A percentile compares a stretch with the other conserved stretches of the same genome.
phyloP scores from a whole-genome alignment of 108 stramenopile species.

The Nitzschia putrida region DNA sequence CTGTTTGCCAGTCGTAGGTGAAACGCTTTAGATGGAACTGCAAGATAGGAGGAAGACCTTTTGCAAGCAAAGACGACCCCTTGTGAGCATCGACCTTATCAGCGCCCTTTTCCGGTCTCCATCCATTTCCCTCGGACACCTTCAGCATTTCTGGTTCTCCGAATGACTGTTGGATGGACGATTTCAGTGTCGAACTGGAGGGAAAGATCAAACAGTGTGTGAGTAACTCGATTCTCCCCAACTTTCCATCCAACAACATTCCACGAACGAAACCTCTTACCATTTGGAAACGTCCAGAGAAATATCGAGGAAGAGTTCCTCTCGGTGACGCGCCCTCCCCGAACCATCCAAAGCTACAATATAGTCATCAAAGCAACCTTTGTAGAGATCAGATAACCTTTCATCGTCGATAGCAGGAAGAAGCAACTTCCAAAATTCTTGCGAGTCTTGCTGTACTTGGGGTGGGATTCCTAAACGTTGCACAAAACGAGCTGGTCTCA shows the following conservation, averaged over 20 bases:
- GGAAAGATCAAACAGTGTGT: not conserved
- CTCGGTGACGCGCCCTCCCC: conserved; percentile 60
- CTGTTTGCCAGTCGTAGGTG: conserved; percentile 83
- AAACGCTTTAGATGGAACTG: conserved; percentile 86
- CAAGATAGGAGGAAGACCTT: conserved; percentile 73
- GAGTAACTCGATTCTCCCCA: no score
- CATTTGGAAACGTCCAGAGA: conserved; percentile 63
- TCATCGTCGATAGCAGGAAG: conserved; percentile 63
- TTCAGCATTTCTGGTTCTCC: conserved; percentile 70
- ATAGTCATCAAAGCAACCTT: conserved; percentile 77
- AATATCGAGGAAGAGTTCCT: conserved; percentile 79
- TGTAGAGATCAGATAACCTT: conserved; percentile 61
- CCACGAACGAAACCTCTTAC: conserved; percentile 15
- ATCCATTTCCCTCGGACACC: conserved; percentile 82
- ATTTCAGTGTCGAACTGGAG: conserved; percentile 46
- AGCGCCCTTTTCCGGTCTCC: conserved; percentile 87
- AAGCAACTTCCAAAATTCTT: conserved; percentile 90
- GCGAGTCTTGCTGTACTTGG: conserved; percentile 81
- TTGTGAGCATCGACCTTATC: conserved; percentile 86
- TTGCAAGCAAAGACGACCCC: conserved; percentile 54
- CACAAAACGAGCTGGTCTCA: conserved; percentile 42
- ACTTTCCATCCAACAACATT: no score
- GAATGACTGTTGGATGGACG: conserved; percentile 59
- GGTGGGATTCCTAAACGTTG: conserved; percentile 67
- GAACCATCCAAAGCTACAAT: conserved; percentile 65